Conservation (phyloP, 371 early-diverging fungal genomes). For the Saksenaea oblongispora region DNA sequence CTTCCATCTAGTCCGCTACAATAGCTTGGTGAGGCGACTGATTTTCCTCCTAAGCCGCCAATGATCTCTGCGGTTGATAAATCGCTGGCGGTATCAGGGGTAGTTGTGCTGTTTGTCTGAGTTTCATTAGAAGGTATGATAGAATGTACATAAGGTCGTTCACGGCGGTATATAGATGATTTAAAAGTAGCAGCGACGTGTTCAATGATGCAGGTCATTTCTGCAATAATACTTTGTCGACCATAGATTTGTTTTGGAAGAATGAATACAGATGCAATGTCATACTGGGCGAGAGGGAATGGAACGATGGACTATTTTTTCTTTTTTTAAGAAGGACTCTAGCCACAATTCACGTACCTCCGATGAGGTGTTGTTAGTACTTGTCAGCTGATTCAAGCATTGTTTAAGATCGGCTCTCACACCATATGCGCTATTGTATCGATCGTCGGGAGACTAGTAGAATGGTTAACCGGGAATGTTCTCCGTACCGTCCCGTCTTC, state of each 20-base stretch:
- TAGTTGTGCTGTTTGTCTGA: constrained; percentile 20
- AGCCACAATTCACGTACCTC: constrained; percentile 20
- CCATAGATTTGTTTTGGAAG: constrained; percentile 46
- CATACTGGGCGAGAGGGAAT: constrained; percentile 42
- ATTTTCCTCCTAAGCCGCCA: constrained; percentile 16
- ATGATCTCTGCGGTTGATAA: constrained; percentile 11
- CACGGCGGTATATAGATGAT: constrained; percentile 8
- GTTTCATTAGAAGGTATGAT: constrained; percentile 16
- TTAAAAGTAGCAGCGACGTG: constrained; percentile 34
- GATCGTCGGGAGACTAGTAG: constrained; percentile 53
- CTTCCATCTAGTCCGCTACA: constrained; percentile 31
- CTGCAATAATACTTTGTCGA: constrained; percentile 35
- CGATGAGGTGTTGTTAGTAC: constrained; percentile 22
- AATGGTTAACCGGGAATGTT: not conserved
- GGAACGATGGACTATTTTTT: constrained; percentile 30
- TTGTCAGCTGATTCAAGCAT: constrained; percentile 40
- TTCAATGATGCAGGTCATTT: constrained; percentile 40
- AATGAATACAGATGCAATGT: constrained; percentile 48
- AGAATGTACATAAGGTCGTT: constrained; percentile 15
- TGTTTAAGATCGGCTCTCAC: constrained; percentile 54
- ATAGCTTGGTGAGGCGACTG: constrained; percentile 36
- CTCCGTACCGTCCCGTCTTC: no score
- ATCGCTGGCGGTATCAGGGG: constrained; percentile 20
- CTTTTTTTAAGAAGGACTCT: no score
- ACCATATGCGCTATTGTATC: constrained; percentile 59